phyloP scores from a whole-genome alignment of 805 yeast genomes.

The Starmerella tilneyi region DNA sequence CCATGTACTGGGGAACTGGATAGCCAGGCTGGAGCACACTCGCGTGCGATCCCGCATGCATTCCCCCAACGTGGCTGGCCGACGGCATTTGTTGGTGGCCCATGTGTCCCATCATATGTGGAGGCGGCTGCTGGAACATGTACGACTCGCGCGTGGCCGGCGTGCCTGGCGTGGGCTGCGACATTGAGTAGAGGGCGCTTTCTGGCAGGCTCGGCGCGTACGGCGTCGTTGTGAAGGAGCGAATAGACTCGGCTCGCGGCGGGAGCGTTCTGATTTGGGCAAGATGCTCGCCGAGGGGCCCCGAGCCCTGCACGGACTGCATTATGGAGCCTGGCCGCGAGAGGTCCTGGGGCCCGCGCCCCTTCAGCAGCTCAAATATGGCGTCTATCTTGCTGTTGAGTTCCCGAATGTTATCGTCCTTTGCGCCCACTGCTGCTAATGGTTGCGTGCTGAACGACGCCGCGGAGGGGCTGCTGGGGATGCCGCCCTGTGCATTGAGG shows the following conservation, averaged over 20 bases:
- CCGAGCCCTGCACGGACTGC: neutral
- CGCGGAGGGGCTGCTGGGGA: neutral
- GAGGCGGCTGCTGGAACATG: neutral
- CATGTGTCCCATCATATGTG: neutral
- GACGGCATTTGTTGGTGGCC: neutral
- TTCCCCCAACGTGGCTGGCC: neutral
- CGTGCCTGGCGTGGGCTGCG: neutral
- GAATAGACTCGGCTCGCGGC: conserved; percentile 26
- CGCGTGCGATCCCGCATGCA: neutral
- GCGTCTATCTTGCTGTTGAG: conserved; percentile 1
- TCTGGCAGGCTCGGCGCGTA: conserved; percentile 26
- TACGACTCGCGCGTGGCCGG: neutral
- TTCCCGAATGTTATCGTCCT: neutral
- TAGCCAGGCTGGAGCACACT: neutral
- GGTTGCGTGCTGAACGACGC: neutral
- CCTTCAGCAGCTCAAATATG: conserved; percentile 23
- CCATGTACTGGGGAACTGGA: neutral
- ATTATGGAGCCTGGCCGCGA: conserved; percentile 3
- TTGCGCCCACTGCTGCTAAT: neutral
- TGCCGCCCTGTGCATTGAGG: conserved; percentile 2
- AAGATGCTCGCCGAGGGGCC: neutral
- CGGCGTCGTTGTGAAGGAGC: neutral
- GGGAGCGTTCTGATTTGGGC: neutral
- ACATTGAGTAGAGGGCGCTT: conserved; percentile 15
- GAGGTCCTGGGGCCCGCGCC: neutral